Evolutionary conservation across 352 stramenopile species (phyloP).

Genomic region (Pythium vanterpoolii): DNA sequence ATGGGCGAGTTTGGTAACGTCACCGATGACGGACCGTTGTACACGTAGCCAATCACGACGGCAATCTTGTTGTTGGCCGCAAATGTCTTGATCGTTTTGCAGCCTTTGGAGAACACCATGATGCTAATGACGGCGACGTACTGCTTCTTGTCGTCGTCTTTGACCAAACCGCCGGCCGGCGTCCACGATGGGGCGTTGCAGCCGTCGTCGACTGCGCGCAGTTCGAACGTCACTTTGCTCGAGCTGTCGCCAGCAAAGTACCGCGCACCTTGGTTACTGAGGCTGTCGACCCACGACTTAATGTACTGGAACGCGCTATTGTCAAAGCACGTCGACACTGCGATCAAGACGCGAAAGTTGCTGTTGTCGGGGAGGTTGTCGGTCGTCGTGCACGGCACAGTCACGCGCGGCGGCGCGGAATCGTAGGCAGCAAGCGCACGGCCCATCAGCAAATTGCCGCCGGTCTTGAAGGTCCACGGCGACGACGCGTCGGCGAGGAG

Average conservation of each 20-base stretch:
- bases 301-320: not conserved
- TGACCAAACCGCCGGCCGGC: not conserved
- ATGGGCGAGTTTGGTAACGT: not conserved
- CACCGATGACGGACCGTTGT: not conserved
- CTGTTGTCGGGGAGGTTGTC: not conserved
- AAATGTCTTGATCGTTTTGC: not conserved
- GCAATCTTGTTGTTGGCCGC: not conserved
- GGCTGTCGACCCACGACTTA: not conserved
- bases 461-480: conserved; percentile 1
- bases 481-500: not conserved
- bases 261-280: not conserved
- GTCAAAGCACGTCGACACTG: conserved; percentile 13
- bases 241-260: conserved; percentile 12
- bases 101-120: conserved; percentile 9
- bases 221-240: conserved; percentile 2
- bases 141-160: not conserved
- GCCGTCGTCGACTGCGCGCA: conserved; percentile 4
- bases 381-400: conserved; percentile 3
- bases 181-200: conserved; percentile 5
- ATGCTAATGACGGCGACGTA: conserved; percentile 13
- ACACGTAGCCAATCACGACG: not conserved
- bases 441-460: not conserved
- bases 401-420: not conserved
- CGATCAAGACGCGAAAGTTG: conserved; percentile 1
- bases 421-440: not conserved